Percentiles rank a stretch among this genome's conserved stretches.
Evolutionary conservation across 1,284 basidiomycete genomes (phyloP).

Genomic region (Rhizopogon hawkerae): DNA sequence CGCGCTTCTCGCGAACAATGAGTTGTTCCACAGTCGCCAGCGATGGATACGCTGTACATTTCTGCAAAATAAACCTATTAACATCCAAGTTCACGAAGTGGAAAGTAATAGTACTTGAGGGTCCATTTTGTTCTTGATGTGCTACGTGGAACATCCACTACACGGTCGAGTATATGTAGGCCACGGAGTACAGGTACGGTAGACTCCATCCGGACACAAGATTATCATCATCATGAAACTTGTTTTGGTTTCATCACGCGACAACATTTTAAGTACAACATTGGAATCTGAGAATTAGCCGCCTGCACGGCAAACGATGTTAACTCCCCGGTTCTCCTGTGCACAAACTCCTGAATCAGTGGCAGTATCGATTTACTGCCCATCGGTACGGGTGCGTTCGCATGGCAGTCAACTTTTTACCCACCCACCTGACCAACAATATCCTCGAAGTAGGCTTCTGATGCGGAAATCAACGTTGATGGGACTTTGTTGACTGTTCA

Average conservation of each 20-base stretch:
- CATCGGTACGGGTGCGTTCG: slow-evolving; percentile 62
- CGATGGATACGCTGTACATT: slow-evolving; percentile 58
- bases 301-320: slow-evolving; percentile 38
- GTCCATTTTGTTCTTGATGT: slow-evolving; percentile 38
- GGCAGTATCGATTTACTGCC: slow-evolving; percentile 60
- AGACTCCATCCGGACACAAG: background rate
- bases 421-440: slow-evolving; percentile 3
- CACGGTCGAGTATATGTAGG: background rate
- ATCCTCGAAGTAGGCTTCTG: slow-evolving; percentile 51
- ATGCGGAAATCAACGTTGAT: slow-evolving; percentile 70
- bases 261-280: no score
- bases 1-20: slow-evolving; percentile 68
- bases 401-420: slow-evolving; percentile 5
- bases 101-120: slow-evolving; percentile 39
- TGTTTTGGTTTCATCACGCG: background rate
- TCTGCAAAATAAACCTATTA: slow-evolving; percentile 32
- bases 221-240: background rate
- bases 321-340: slow-evolving; percentile 73
- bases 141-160: background rate
- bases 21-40: slow-evolving; percentile 62
- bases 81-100: slow-evolving; percentile 1
- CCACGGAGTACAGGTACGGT: background rate
- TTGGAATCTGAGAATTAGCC: no score
- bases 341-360: slow-evolving; percentile 56
- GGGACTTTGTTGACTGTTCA: slow-evolving; percentile 63